Conservation (phyloP, 2,329 filamentous ascomycete species). For the Fusarium sp. region DNA sequence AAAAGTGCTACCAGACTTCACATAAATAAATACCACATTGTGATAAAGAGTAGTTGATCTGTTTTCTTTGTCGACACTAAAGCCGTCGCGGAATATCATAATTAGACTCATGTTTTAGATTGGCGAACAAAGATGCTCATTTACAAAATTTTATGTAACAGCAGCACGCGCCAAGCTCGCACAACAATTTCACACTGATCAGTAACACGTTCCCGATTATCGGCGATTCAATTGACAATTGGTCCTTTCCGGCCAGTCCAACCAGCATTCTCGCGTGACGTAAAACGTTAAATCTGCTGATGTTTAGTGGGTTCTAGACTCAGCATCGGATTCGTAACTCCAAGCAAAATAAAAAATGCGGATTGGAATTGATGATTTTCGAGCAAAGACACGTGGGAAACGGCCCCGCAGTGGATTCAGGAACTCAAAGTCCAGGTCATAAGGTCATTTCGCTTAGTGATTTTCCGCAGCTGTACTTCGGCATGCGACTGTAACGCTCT, state of each 20-base stretch:
- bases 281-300: slow-evolving; percentile 17
- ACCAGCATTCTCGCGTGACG: slow-evolving; percentile 17
- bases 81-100: no score
- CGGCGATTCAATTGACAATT: background rate
- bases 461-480: no score
- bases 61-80: no score
- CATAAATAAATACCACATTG: no score
- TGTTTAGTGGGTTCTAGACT: slow-evolving; percentile 12
- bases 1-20: no score
- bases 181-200: no score
- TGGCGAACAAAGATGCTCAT: no score
- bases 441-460: no score
- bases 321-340: background rate
- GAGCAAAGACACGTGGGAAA: slow-evolving; percentile 7
- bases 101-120: no score
- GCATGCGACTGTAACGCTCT: background rate
- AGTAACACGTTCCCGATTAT: background rate
- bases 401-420: slow-evolving; percentile 3
- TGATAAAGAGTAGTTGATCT: no score
- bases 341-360: slow-evolving; percentile 2
- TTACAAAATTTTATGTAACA: no score
- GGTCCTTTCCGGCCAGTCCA: background rate
- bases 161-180: no score
- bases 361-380: slow-evolving; percentile 1
- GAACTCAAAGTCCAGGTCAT: slow-evolving; percentile 7